phyloP scores from a whole-genome alignment of 495 filamentous ascomycete genomes.

The Lophiostoma macrostomum region DNA sequence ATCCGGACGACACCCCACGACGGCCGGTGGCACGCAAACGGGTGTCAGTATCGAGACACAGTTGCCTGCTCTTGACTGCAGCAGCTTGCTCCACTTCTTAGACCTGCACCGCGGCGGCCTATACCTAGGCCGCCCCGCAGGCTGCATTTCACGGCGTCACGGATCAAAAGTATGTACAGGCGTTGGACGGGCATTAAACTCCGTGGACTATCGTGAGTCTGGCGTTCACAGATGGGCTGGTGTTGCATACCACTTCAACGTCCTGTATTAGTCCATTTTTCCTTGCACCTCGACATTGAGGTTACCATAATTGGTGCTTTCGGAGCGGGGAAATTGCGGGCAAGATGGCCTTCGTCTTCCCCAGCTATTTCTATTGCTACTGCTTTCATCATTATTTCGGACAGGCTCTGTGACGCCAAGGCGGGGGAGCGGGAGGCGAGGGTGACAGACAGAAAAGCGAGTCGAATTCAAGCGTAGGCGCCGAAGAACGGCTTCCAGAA shows the following conservation, averaged over 20 bases:
- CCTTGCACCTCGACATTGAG: constrained; percentile 1
- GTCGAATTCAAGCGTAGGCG: constrained; percentile 22
- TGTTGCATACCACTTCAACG: constrained; percentile 27
- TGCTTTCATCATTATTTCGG: constrained; percentile 5
- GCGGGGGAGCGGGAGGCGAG: constrained; percentile 24
- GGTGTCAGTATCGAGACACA: constrained; percentile 28
- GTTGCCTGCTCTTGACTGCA: constrained; percentile 13
- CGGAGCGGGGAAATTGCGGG: constrained; percentile 8
- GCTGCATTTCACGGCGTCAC: constrained; percentile 36
- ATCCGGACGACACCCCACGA: constrained; percentile 35
- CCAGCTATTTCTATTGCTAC: constrained; percentile 10
- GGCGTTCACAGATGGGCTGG: constrained; percentile 33
- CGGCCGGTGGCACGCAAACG: constrained; percentile 34
- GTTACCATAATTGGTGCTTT: not conserved
- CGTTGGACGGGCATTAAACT: constrained; percentile 33
- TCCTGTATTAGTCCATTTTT: constrained; percentile 25
- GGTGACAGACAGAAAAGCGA: constrained; percentile 31
- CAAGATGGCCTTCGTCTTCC: not conserved
- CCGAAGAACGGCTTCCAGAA: constrained; percentile 24
- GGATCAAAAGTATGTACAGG: constrained; percentile 34
- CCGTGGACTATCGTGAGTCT: constrained; percentile 28
- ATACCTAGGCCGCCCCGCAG: constrained; percentile 6
- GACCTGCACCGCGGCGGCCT: constrained; percentile 13
- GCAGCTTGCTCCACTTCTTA: constrained; percentile 18
- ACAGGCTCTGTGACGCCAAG: constrained; percentile 15